Percentiles rank a stretch among this genome's conserved stretches.
These are phyloP conservation scores for Tolypocladium endophyticum DNA, from an alignment of 2,329 filamentous ascomycete genomes.

Conservation along the genomic window DNA sequence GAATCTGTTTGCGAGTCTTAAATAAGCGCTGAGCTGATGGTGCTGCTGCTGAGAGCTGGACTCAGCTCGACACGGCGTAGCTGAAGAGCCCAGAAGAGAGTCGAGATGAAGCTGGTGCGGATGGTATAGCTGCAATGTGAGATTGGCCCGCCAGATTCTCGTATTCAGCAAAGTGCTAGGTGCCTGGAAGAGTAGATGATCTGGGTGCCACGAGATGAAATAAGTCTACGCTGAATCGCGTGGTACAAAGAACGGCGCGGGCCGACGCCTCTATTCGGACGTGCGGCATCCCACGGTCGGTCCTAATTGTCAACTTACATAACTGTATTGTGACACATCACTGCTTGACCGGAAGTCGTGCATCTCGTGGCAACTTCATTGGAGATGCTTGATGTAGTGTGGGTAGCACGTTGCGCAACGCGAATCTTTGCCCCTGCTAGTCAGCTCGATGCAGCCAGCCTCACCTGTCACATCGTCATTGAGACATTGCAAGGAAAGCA, in stretches of 20 bases:
- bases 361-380: not conserved
- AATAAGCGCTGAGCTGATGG: not conserved
- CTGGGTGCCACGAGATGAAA: not conserved
- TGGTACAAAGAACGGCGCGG: not conserved
- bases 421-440: not conserved
- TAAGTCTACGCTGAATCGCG: not conserved
- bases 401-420: not conserved
- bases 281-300: not conserved
- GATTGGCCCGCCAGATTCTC: not conserved
- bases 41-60: not conserved
- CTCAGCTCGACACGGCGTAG: not conserved
- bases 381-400: not conserved
- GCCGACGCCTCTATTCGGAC: not conserved
- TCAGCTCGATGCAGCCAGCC: not conserved
- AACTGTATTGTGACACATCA: not conserved
- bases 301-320: not conserved
- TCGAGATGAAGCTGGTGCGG: too few species aligned
- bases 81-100: not conserved
- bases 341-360: not conserved
- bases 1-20: not conserved
- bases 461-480: not conserved
- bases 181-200: not conserved
- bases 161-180: not conserved
- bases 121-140: not conserved
- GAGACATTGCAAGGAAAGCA: not conserved